Evolutionary conservation across 495 filamentous ascomycete genomes (phyloP), one percentile per base, ranked within the genome.

Genomic region (Penicillium pancosmium): DNA sequence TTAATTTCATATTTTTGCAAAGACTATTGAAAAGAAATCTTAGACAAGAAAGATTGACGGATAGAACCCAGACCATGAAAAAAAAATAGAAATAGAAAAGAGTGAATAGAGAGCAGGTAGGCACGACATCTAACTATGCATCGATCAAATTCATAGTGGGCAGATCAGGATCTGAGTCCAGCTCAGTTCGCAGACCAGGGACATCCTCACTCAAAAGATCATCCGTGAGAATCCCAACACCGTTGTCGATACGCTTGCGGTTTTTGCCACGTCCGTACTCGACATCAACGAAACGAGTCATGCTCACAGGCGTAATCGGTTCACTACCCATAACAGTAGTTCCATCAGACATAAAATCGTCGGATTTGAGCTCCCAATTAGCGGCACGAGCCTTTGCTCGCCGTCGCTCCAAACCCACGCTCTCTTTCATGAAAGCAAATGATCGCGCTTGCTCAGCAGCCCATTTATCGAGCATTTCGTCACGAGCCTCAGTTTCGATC

Each of bases 201-300:
- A 64, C 50, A n/a, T 74, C 79, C 41, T 82, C 78, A 19, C 62
- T 68, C 50, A 70, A 43, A 19, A 73, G 57, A n/a, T 71, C 66
- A 35, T 86, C 86, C 19, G 86, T 81, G 65, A 86, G 67, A 36
- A 90, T 80, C 12, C 79, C 87, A 67, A 89, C 65, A 3, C 84
- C 87, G 66, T 84, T 87, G 56, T 89, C 85, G 60, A 86, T 78
- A 48, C 78, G 77, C 49, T 80, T 56, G 18, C 73, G 71, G 16
- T 72, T 54, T 56, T 80, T 79, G 15, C 80, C 79, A 27, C 80
- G 67, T 7, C 77, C 75, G 43, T 75, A 62, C 57, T 82, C 78
- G 8, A 80, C 66, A 66, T 84, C 79, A 35, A 74, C 70, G 53
- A 78, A 81, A 8, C 78, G 66, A 7, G 68, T 71, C 60, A 69